Percentiles rank a stretch among this genome's conserved stretches.
phyloP scores from a whole-genome alignment of 805 yeast species.

The Candida odintsovae region DNA sequence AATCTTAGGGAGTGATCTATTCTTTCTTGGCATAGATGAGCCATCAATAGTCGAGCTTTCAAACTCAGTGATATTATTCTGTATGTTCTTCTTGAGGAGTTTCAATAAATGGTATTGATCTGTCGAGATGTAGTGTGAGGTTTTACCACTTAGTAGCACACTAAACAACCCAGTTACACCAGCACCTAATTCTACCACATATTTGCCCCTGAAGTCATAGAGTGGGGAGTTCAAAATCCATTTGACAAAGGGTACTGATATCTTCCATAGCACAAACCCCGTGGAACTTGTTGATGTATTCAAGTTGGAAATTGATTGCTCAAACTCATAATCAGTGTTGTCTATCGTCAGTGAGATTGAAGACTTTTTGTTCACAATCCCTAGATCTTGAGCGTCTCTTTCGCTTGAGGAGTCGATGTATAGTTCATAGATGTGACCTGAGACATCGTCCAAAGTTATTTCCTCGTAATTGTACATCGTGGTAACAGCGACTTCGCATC shows the following conservation, averaged over 20 bases:
- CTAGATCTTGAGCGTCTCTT: conserved; percentile 16
- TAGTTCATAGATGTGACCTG: conserved; percentile 18
- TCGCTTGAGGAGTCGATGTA: conserved; percentile 3
- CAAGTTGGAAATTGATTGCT: conserved; percentile 29
- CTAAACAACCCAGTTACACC: conserved; percentile 54
- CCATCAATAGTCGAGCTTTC: conserved; percentile 20
- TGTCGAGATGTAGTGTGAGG: conserved; percentile 43
- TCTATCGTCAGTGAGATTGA: conserved; percentile 18
- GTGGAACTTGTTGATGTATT: conserved; percentile 38
- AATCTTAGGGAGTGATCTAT: conserved; percentile 14
- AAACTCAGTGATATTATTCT: conserved; percentile 28
- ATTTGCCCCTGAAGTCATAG: conserved; percentile 14
- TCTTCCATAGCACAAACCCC: conserved; percentile 61
- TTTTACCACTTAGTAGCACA: conserved; percentile 29
- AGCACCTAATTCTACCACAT: conserved; percentile 54
- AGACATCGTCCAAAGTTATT: conserved; percentile 9
- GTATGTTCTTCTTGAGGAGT: conserved; percentile 41
- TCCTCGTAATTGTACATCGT: conserved; percentile 6
- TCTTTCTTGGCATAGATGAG: conserved; percentile 2
- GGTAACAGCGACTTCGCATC: no score
- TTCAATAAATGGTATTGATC: conserved; percentile 54
- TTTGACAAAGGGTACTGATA: conserved; percentile 41
- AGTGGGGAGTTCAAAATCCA: conserved; percentile 37
- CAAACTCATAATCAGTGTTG: conserved; percentile 16
- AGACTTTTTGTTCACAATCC: conserved; percentile 19